These are phyloP conservation scores for Penicillium sp. DNA, from an alignment of 2,329 filamentous ascomycete species.

Conservation along the genomic window DNA sequence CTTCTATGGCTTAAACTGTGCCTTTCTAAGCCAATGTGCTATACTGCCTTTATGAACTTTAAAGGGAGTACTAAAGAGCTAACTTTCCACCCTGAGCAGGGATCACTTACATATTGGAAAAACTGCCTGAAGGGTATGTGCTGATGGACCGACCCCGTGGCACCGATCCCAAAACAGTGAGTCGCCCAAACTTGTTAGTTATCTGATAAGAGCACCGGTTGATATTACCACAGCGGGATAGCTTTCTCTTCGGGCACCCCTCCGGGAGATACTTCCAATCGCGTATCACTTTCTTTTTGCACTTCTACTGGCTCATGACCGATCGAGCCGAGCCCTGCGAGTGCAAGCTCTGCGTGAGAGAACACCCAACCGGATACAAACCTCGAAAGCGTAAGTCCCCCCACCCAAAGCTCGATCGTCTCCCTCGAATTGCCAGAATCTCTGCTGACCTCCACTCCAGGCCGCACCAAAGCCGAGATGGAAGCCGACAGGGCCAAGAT, in stretches of 20 bases:
- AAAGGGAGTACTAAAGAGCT: conserved; percentile 1
- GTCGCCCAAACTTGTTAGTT: conserved; percentile 11
- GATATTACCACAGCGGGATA: conserved; percentile 47
- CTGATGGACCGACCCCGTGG: conserved; percentile 54
- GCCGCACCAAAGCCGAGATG: conserved; percentile 13
- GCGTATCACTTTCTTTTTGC: conserved; percentile 56
- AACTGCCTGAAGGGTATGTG: conserved; percentile 57
- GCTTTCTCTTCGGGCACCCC: conserved; percentile 61
- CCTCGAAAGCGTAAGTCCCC: conserved; percentile 6
- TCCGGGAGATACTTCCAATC: conserved; percentile 55
- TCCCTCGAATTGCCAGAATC: neutral
- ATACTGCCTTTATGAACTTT: neutral
- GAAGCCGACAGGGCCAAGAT: neutral
- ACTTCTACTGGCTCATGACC: conserved; percentile 60
- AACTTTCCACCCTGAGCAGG: conserved; percentile 30
- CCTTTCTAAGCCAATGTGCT: neutral
- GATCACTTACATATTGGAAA: conserved; percentile 53
- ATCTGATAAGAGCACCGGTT: neutral
- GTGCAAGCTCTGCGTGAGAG: conserved; percentile 52
- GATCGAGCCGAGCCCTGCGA: conserved; percentile 48
- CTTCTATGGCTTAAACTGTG: neutral
- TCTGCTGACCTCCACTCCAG: conserved; percentile 7
- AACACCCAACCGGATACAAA: neutral
- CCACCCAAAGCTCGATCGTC: neutral
- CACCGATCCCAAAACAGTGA: conserved; percentile 37